Evolutionary conservation across 2,329 filamentous ascomycete genomes (phyloP), one percentile per base, ranked within the genome.

Genomic region (Colletotrichum siamense): DNA sequence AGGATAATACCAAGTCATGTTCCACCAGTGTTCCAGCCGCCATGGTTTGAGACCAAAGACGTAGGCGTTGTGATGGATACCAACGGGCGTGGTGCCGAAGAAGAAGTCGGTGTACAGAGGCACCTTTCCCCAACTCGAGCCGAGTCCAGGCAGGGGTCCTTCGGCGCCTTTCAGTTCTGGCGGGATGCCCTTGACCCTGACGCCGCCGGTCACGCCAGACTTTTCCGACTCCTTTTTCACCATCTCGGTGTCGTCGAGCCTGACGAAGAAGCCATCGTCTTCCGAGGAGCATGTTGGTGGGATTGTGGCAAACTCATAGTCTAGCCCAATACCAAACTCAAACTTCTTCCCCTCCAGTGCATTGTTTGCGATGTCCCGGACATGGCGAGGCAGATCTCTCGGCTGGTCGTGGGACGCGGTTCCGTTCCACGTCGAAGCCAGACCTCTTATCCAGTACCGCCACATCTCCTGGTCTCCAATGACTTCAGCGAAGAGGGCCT

Each of bases 41-140:
- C 77, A 81, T 6, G 79, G 67, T 75, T 85, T 85, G 64, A 83
- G 79, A 8, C 81, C 81, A 15, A 79, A 74, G 32, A 82, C 73
- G 79, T 84, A 84, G n/a, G 83, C 83, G 78, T 85, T 84, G 73
- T 85, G 84, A 68, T 85, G 84, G 63, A 85, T 84, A 10, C 82
- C 84, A 16, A 85, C 81, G 30, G 84, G 84, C 2, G 82, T 81
- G 22, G 79, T 79, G 34, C 84, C 84, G 22, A 84, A 84, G 79
- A 81, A 84, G 67, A 85, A 83, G 74, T 85, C 83, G 5, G 84
- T 83, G 79, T 85, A 86, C 1, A 85, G 81, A 3, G 83, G 80
- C 4, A 81, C 61, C 1, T 82, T 63, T n/a, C 79, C 81, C 84
- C 84, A 85, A 6, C 39, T 34, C 28, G 59, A 62, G 18, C 59